Evolutionary conservation across 352 stramenopile species (phyloP).

Genomic region (Labyrinthula sp.): DNA sequence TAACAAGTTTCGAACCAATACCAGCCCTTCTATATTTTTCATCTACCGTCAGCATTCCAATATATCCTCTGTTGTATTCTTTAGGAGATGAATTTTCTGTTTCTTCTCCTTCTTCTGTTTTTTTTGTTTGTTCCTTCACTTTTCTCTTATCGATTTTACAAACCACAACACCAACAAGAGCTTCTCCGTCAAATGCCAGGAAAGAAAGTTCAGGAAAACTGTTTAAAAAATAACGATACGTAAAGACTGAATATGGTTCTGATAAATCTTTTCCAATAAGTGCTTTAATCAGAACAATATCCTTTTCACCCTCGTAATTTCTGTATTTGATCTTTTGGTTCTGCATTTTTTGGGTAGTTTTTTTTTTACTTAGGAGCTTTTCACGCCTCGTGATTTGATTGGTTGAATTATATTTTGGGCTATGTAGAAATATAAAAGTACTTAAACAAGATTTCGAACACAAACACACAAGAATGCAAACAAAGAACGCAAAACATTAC

Average conservation of each 20-base stretch:
- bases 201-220: constrained; percentile 75
- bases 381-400: too few relatives aligned
- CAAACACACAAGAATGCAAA: too few relatives aligned
- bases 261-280: constrained; percentile 77
- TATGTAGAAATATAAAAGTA: too few relatives aligned
- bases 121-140: too few relatives aligned
- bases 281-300: constrained; percentile 65
- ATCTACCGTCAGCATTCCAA: constrained; percentile 78
- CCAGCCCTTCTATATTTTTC: constrained; percentile 58
- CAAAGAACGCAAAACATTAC: too few relatives aligned
- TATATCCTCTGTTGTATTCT: constrained; percentile 63
- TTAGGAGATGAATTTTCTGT: too few relatives aligned
- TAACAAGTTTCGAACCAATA: constrained; percentile 61
- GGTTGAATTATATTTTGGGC: too few relatives aligned
- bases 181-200: constrained; percentile 48
- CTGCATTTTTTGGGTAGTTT: too few relatives aligned
- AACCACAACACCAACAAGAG: constrained; percentile 67
- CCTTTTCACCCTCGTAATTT: constrained; percentile 42
- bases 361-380: too few relatives aligned
- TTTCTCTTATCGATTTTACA: constrained; percentile 63
- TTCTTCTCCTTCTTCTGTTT: constrained; percentile 36
- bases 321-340: background rate
- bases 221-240: constrained; percentile 83
- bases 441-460: too few relatives aligned
- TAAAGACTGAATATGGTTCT: constrained; percentile 83